Evolutionary conservation across 2,329 filamentous ascomycete species (phyloP), one percentile per base, ranked within the genome.

Genomic region (Neocatenulostroma microsporum): DNA sequence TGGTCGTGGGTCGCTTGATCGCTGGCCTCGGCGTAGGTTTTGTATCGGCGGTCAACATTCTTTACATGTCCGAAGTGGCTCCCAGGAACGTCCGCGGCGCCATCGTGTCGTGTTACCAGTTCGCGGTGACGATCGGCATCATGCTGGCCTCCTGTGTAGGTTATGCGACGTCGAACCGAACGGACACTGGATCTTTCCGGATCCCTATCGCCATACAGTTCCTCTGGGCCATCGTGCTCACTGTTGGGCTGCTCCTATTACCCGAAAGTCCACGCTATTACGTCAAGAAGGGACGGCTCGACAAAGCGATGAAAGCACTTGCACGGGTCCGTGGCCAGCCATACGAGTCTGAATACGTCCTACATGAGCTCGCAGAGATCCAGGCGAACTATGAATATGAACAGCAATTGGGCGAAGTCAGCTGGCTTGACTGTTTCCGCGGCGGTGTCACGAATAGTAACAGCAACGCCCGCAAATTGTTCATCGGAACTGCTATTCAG

Each of bases 371-470:
- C 19, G 75, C 82, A 18, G 86, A 94, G 66, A 86, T 94, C 47
- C 74, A 91, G 41, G 86, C 86, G 66, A 94, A 94, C 70, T 78
- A 87, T 64, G 83, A 84, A 63, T 86, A 88, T 57, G 87, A 94
- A 69, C 69, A 80, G 52, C 57, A 76, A 34, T 66, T 80, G 33
- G 78, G 82, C 36, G 78, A 73, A 50, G 70, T 70, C 47, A 49
- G 37, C 29, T 58, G 55, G 55, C 27, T 46, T 7, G 72, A 72
- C 54, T 78, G 75, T 63, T 79, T 80, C 64, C 59, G 56, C 12
- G 75, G 76, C 29, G 68, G 66, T 32, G 56, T 74, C 41, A 67
- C 60, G 54, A 62, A 67, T 37, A 64, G 71, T 15, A 70, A 68
- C 56, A 70, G 67, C 39, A 70, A 70, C 43, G 47, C 64, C n/a